Evolutionary conservation across 345 rosid genomes (phyloP).

Genomic region (Salix udensis): DNA sequence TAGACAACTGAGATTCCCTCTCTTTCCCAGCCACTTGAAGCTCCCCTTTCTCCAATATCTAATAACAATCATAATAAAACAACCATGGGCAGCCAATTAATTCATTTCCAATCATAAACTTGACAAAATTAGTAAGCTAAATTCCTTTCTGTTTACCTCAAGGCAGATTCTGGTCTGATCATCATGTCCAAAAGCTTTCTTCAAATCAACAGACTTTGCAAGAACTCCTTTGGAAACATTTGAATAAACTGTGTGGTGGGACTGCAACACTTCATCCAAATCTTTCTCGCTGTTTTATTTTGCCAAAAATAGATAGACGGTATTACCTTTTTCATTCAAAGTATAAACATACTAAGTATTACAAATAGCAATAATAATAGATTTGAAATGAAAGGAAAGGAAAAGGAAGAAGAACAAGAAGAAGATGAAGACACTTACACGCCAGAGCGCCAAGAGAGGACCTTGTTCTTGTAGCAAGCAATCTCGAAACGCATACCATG

Average conservation of each 20-base stretch:
- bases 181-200: slow-evolving; percentile 65
- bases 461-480: slow-evolving; percentile 97
- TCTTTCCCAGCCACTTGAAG: slow-evolving; percentile 98
- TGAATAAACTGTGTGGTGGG: slow-evolving; percentile 83
- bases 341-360: not conserved
- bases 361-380: too few relatives aligned
- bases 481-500: slow-evolving; percentile 90
- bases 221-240: slow-evolving; percentile 93
- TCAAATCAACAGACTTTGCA: slow-evolving; percentile 78
- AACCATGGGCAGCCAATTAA: too few relatives aligned
- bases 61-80: not conserved
- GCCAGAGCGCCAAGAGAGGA: slow-evolving; percentile 97
- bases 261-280: slow-evolving; percentile 91
- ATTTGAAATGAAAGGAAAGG: not conserved
- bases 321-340: not conserved
- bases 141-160: slow-evolving; percentile 41
- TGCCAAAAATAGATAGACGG: not conserved
- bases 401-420: not conserved
- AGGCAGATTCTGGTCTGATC: slow-evolving; percentile 73
- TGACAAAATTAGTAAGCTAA: not conserved
- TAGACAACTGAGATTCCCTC: slow-evolving; percentile 82
- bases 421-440: slow-evolving; percentile 52
- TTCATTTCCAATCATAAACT: too few relatives aligned
- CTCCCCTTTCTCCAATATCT: slow-evolving; percentile 96
- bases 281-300: slow-evolving; percentile 71